Evolutionary conservation across 108 stramenopile species (phyloP).

Genomic region (Cyclostephanos tholiformis): DNA sequence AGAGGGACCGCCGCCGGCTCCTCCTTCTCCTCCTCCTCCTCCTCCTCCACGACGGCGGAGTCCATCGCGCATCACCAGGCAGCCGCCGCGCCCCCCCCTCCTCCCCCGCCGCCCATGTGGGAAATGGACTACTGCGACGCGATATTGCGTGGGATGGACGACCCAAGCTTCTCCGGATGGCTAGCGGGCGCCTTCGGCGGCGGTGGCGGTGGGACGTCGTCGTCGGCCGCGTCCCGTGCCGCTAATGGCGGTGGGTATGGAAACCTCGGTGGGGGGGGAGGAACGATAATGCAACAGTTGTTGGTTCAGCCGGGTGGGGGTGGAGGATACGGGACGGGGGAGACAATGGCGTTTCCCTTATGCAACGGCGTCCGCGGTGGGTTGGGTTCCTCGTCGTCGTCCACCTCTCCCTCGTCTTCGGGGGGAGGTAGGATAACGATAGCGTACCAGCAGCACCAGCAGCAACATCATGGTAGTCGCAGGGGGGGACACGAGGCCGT

Average conservation of each 20-base stretch:
- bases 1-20: not conserved
- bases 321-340: not conserved
- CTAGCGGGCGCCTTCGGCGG: not conserved
- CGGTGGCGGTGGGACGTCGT: too few relatives aligned
- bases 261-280: not conserved
- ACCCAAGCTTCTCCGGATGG: not conserved
- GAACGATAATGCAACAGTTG: not conserved
- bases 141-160: not conserved
- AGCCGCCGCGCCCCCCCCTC: too few relatives aligned
- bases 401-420: not conserved
- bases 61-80: not conserved
- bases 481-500: too few relatives aligned
- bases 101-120: not conserved
- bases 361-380: not conserved
- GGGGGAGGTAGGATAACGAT: not conserved
- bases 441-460: not conserved
- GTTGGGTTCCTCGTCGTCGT: not conserved
- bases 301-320: not conserved
- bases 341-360: not conserved
- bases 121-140: conserved; percentile 19
- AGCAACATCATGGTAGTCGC: not conserved
- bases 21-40: not conserved
- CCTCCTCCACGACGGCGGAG: not conserved
- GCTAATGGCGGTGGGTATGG: not conserved
- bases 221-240: too few relatives aligned